Evolutionary conservation across 1,284 basidiomycete species (phyloP), one percentile per base, ranked within the genome.

Genomic region (Apiotrichum sp.): DNA sequence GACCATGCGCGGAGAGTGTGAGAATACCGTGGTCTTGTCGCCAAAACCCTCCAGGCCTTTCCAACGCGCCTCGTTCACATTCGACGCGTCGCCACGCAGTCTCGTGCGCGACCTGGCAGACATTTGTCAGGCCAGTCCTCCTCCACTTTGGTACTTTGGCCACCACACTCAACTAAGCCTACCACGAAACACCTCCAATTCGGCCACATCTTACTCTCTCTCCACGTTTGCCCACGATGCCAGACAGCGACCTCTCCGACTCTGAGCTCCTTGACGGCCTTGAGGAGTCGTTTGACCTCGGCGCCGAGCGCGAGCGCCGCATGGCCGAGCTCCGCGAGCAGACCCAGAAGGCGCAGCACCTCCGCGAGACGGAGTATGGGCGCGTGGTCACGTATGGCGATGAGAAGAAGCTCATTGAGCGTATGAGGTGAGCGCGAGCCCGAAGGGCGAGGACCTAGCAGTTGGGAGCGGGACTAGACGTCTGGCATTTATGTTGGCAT

Each of bases 321-420:
- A 78, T 97, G 63, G 82, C 86, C 62, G 81, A 86, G 53, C 78
- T 98, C 52, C 84, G 84, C 72, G 80, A 80, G 77, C 86, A 93
- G 87, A 59, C 71, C 87, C 73, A 80, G 82, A 81, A 77, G 86
- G 65, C 73, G 86, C 75, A 81, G 83, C 79, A 74, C 22, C 56
- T 65, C 41, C 54, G 57, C 36, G 59, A 62, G 50, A 67, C 59
- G 2, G 65, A 67, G 42, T 66, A 68, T 55, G 67, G 65, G 8
- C 46, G 62, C 31, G 62, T 70, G 3, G 52, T 70, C 32, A 65
- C 65, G 29, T 67, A 61, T 47, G 59, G 76, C 38, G 86, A 92
- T 63, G 95, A 98, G 79, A 96, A 95, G 75, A 86, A 90, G 64
- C 84, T 93, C 50, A 86, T 98, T 41, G 81, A 85, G 65, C 82